These are phyloP conservation scores for Hymenoscyphus fraxineus DNA, from an alignment of 2,329 filamentous ascomycete species.

Conservation along the genomic window DNA sequence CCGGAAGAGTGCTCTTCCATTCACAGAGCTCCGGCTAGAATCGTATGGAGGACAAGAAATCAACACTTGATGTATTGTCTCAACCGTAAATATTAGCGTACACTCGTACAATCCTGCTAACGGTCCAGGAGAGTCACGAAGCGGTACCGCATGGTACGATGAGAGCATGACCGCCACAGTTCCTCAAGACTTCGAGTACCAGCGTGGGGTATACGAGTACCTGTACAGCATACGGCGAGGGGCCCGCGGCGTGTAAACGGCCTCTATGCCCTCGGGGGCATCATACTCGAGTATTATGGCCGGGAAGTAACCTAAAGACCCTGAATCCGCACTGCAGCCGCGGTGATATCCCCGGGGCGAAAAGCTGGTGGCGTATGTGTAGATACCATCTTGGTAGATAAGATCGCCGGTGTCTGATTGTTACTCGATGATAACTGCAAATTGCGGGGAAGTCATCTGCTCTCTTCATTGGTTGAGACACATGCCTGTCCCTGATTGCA, in stretches of 20 bases:
- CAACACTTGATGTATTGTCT: background rate
- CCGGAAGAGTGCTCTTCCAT: background rate
- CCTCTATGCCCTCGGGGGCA: background rate
- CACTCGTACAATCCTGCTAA: background rate
- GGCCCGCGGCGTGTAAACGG: background rate
- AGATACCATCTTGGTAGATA: background rate
- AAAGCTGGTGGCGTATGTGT: background rate
- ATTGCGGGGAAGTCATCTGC: conserved; percentile 2
- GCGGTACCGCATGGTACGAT: background rate
- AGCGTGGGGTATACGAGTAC: background rate
- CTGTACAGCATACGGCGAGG: background rate
- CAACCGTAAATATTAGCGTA: background rate
- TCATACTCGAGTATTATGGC: background rate
- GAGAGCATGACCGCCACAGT: background rate
- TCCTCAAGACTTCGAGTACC: background rate
- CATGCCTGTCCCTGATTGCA: background rate
- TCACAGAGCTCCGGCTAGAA: background rate
- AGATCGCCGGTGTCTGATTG: background rate
- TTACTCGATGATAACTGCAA: background rate
- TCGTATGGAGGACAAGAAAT: background rate
- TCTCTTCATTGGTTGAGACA: background rate
- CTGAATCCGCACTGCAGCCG: background rate
- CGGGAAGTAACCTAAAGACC: too few species aligned
- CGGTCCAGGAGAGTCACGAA: background rate
- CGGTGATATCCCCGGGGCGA: background rate